These are phyloP conservation scores for Paulownia fortunei DNA, from an alignment of 257 asterid genomes.

Conservation along the genomic window DNA sequence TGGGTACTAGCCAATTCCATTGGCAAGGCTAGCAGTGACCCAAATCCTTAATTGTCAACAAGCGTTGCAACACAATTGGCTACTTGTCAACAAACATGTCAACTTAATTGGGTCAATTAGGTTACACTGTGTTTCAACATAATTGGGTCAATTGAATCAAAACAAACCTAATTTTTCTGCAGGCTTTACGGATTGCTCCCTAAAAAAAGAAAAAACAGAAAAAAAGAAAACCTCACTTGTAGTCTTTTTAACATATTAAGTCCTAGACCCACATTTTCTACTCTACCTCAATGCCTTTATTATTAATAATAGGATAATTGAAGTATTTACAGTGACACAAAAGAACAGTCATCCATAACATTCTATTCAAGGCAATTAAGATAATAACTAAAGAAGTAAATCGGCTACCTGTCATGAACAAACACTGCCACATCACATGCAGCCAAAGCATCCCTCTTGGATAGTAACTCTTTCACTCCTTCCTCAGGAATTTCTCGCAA, in stretches of 20 bases:
- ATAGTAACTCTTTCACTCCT: constrained; percentile 67
- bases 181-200: not conserved
- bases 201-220: not conserved
- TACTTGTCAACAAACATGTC: not conserved
- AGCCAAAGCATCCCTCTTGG: constrained; percentile 82
- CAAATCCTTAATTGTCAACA: not conserved
- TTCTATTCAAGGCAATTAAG: constrained; percentile 12
- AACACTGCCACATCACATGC: constrained; percentile 89
- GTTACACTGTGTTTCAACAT: not conserved
- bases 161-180: not conserved
- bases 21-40: not conserved
- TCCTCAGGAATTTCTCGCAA: constrained; percentile 88
- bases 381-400: constrained; percentile 22
- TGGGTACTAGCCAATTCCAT: not conserved
- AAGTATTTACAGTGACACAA: constrained; percentile 6
- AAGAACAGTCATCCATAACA: constrained; percentile 1
- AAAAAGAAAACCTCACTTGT: not conserved
- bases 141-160: not conserved
- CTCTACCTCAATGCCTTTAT: not conserved
- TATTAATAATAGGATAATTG: not conserved
- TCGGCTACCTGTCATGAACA: constrained; percentile 89
- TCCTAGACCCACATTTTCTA: not conserved
- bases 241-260: not conserved
- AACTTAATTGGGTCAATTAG: not conserved
- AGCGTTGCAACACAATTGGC: not conserved